Percentiles rank a stretch among this genome's conserved stretches.
phyloP scores from a whole-genome alignment of 2,329 filamentous ascomycete species.

The Ophiostoma fasciatum region DNA sequence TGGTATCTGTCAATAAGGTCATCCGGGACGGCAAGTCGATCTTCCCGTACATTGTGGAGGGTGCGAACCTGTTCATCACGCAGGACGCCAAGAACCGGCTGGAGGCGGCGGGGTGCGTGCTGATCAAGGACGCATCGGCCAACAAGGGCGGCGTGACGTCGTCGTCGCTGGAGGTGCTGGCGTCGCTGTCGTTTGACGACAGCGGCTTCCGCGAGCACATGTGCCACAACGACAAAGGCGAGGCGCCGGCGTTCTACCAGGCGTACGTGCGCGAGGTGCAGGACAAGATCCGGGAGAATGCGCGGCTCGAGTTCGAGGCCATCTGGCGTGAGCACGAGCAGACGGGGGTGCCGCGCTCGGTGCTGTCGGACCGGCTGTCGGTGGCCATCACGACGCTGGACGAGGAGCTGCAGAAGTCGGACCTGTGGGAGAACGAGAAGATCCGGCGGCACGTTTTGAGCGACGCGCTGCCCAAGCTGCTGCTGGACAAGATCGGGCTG shows the following conservation, averaged over 20 bases:
- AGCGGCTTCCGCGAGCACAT: slow-evolving; percentile 79
- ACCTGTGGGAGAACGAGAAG: slow-evolving; percentile 72
- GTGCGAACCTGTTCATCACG: slow-evolving; percentile 91
- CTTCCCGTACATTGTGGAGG: slow-evolving; percentile 93
- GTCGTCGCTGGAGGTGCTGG: slow-evolving; percentile 89
- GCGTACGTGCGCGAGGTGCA: slow-evolving; percentile 88
- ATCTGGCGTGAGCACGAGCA: slow-evolving; percentile 90
- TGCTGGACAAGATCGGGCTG: slow-evolving; percentile 81
- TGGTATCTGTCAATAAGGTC: slow-evolving; percentile 71
- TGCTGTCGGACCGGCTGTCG: slow-evolving; percentile 84
- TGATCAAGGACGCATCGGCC: slow-evolving; percentile 95
- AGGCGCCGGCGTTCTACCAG: slow-evolving; percentile 79
- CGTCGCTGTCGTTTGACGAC: slow-evolving; percentile 89
- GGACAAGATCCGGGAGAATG: slow-evolving; percentile 79
- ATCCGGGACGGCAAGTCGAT: slow-evolving; percentile 79
- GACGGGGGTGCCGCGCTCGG: slow-evolving; percentile 64
- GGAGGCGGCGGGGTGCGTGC: slow-evolving; percentile 83
- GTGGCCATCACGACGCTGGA: slow-evolving; percentile 91
- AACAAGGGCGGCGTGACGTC: slow-evolving; percentile 99
- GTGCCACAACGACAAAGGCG: slow-evolving; percentile 63
- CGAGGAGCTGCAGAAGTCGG: slow-evolving; percentile 86
- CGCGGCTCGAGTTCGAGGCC: slow-evolving; percentile 87
- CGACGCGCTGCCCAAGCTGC: slow-evolving; percentile 72
- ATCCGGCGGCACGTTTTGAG: slow-evolving; percentile 65
- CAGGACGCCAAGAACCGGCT: slow-evolving; percentile 94